Evolutionary conservation across 257 asterid species (phyloP).

Genomic region (Lavandula angustifolia): DNA sequence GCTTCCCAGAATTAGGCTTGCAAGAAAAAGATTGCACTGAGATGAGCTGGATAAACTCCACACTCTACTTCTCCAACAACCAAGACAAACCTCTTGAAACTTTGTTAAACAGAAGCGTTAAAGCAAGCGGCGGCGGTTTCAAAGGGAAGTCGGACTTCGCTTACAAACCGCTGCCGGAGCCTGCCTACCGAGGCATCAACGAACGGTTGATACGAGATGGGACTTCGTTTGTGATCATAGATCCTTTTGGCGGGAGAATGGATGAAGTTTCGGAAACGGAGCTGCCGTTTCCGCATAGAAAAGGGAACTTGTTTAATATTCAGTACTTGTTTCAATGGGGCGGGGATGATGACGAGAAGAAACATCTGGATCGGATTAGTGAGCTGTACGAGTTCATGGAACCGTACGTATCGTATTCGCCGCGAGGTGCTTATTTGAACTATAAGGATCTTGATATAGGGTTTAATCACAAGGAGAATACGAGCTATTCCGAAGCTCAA

Average conservation of each 20-base stretch:
- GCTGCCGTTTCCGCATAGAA: conserved; percentile 59
- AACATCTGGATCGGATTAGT: conserved; percentile 45
- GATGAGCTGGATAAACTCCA: conserved; percentile 26
- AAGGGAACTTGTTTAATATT: conserved; percentile 44
- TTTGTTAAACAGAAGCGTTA: conserved; percentile 9
- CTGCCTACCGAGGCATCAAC: conserved; percentile 32
- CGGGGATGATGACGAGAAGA: conserved; percentile 18
- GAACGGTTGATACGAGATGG: conserved; percentile 29
- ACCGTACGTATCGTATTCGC: conserved; percentile 43
- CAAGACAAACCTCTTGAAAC: background rate
- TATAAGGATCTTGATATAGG: conserved; percentile 65
- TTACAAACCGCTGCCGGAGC: conserved; percentile 36
- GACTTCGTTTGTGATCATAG: conserved; percentile 38
- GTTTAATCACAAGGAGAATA: conserved; percentile 25
- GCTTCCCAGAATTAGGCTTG: conserved; percentile 20
- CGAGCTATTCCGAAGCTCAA: conserved; percentile 40
- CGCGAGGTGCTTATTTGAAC: conserved; percentile 55
- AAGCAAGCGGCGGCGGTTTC: conserved; percentile 31
- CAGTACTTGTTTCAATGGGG: conserved; percentile 58
- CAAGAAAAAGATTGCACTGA: conserved; percentile 5
- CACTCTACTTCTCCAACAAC: background rate
- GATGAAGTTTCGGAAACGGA: conserved; percentile 33
- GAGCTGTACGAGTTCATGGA: conserved; percentile 44
- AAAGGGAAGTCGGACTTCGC: conserved; percentile 59
- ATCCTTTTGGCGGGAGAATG: conserved; percentile 66